These are phyloP conservation scores for Picochlorum sp. DNA, from an alignment of 139 green algal species.

Conservation along the genomic window DNA sequence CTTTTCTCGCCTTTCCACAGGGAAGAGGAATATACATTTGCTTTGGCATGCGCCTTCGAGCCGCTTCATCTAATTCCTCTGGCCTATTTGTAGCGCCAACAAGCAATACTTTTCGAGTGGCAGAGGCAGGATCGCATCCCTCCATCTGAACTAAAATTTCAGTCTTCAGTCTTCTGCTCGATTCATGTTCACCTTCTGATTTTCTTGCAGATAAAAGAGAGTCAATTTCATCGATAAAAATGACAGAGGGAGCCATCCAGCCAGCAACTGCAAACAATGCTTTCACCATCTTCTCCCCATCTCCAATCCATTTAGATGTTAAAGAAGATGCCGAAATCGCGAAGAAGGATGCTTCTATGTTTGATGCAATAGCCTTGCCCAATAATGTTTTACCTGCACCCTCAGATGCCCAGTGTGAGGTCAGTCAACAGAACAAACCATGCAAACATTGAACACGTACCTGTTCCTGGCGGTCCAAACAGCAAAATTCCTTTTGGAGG, in stretches of 20 bases:
- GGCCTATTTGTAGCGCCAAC: slow-evolving; percentile 94
- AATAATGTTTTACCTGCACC: slow-evolving; percentile 89
- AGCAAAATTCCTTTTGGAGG: slow-evolving; percentile 87
- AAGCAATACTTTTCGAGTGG: slow-evolving; percentile 63
- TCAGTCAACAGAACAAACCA: too few species aligned
- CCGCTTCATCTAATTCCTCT: slow-evolving; percentile 96
- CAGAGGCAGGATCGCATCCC: slow-evolving; percentile 39
- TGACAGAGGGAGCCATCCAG: slow-evolving; percentile 79
- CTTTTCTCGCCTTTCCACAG: slow-evolving; percentile 7
- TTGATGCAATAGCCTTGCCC: slow-evolving; percentile 85
- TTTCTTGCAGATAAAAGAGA: slow-evolving; percentile 87
- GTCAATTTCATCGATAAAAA: slow-evolving; percentile 99
- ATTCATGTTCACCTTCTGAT: slow-evolving; percentile 91
- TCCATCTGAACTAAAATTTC: slow-evolving; percentile 98
- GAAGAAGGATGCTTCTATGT: slow-evolving; percentile 98
- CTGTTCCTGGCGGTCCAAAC: slow-evolving; percentile 72
- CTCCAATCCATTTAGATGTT: slow-evolving; percentile 98
- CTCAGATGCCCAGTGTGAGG: too few species aligned
- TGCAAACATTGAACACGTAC: too few species aligned
- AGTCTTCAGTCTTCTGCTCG: slow-evolving; percentile 91
- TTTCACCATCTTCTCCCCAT: slow-evolving; percentile 93
- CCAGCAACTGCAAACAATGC: slow-evolving; percentile 85
- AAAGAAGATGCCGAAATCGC: slow-evolving; percentile 88
- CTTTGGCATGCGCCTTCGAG: slow-evolving; percentile 89
- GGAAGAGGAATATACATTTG: slow-evolving; percentile 98